Evolutionary conservation across 1,139 yeast genomes (phyloP).

Genomic region (Meyerozyma guilliermondii): DNA sequence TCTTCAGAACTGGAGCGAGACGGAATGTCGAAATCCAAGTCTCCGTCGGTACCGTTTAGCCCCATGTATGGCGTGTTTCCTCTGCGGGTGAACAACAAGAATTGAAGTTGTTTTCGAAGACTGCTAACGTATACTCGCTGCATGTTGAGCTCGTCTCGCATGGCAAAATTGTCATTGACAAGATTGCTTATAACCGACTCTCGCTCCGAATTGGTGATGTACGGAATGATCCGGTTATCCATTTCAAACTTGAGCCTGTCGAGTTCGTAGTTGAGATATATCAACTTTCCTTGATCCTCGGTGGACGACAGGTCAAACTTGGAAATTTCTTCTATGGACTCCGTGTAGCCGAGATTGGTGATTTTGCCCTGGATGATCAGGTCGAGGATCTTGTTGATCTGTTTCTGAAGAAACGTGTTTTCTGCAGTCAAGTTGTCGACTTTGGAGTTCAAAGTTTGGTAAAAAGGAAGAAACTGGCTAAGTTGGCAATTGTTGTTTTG

Average conservation of each 20-base stretch:
- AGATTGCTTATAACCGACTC: constrained; percentile 34
- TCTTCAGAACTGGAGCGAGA: constrained; percentile 1
- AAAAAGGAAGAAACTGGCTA: constrained; percentile 26
- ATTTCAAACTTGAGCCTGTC: constrained; percentile 40
- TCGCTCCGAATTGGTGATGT: constrained; percentile 31
- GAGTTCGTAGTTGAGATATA: constrained; percentile 33
- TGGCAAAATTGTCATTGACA: constrained; percentile 38
- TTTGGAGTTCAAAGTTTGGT: constrained; percentile 13
- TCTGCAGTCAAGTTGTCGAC: constrained; percentile 7
- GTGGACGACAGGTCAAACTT: constrained; percentile 20
- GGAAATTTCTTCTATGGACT: constrained; percentile 42
- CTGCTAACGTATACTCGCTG: constrained; percentile 44
- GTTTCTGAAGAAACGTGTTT: constrained; percentile 31
- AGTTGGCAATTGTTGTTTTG: constrained; percentile 30
- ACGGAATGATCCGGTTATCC: constrained; percentile 37
- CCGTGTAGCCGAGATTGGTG: constrained; percentile 47
- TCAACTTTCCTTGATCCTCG: constrained; percentile 26
- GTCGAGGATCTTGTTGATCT: constrained; percentile 43
- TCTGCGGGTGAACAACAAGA: constrained; percentile 38
- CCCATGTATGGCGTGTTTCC: constrained; percentile 1
- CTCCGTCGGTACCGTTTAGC: not conserved
- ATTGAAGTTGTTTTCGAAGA: constrained; percentile 48
- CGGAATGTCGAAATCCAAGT: not conserved
- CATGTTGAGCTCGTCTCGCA: constrained; percentile 45
- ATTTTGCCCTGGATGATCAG: constrained; percentile 48